Evolutionary conservation across 1,284 basidiomycete genomes (phyloP), one percentile per base, ranked within the genome.

Genomic region (Kalmanozyma brasiliensis): DNA sequence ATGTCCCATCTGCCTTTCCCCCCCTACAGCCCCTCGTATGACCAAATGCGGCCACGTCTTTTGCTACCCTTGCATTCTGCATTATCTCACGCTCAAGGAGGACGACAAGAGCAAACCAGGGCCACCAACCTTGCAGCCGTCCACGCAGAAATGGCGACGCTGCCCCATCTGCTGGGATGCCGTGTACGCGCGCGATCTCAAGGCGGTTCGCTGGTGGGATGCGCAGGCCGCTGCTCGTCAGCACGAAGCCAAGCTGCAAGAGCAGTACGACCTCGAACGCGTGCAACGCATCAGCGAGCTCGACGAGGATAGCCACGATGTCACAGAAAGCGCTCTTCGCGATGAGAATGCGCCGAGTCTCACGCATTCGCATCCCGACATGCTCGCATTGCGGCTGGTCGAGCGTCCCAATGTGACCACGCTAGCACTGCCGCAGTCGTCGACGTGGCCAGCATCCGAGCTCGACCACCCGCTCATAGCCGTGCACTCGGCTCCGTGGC

Each of bases 111-210:
- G 45, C 56, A 36, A 32, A 19, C 51, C 62, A 11, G 17, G 55
- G 10, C 37, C 40, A 16, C 52, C 60, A 3, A 37, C 41, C 3
- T 36, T 63, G 30, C 45, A 51, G 33, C 46, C 60, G 30, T 46
- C 60, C 13, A 52, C 38, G 24, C 74, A 61, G 49, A 78, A 73
- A 48, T 78, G 75, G 75, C 63, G 72, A 24, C 59, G 78, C 57
- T 98, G 96, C 82, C 96, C 95, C 1, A 94, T 99, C 53, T 99
- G 95, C 82, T 91, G 91, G 79, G 96, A 98, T 84, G 91, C 93
- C 9, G 87, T 99, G 43, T 90, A 91, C 80, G 91, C 92, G 82
- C 88, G 88, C 64, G 92, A 96, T 83, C 89, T 98, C 73, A 98
- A 98, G 86, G 88, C 88, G 55, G 94, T 98, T 76, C 92, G 84